Base-by-base conservation (phyloP, 2,329 filamentous ascomycete species). In the Sclerotinia subarctica region DNA sequence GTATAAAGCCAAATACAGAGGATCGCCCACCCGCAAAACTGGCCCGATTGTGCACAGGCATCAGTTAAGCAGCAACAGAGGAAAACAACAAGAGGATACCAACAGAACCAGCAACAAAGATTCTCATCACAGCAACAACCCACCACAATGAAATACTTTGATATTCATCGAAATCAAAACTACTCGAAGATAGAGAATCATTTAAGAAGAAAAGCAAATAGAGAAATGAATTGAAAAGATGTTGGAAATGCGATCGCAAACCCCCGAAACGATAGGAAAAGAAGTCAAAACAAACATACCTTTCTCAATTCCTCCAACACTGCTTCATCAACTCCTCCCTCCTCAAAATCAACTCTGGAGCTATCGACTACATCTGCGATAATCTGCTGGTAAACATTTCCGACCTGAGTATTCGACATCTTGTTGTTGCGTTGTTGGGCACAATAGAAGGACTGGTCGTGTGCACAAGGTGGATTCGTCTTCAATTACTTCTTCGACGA, bases 341-440 rank as follows among this genome's bases (percentile, higher is more conserved):
- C 95, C 80, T 99, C 95, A 78, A 99, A 98, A 81, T 98, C 95
- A 77, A 94, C 91, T 77, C 92, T 87, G 77, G 94, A 97, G 73
- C 91, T 90, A 75, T 94, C 90, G 80, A 98, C 92, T 78, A 99
- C 93, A 81, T 95, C 92, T 71, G 90, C 84, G 77, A 91, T 91
- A 79, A 91, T 89, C 76, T 85, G 82, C 80, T 89, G 84, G 80
- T 97, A 99, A 77, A 98, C 90, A 73, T 82, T 81, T 76, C 95
- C 95, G 65, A 73, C 73, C 38, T 76, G 74, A 24, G 72, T 73
- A 69, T 75, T 75, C 69, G 74, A 75, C 76, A 78, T 78, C 52
- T 72, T 76, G 69, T 54, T 51, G 69, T 66, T 29, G 63, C 60
- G 56, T 47, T 65, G 60, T n/a, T 64, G 63, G 63, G 46, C 51